A percentile compares a stretch with the other conserved stretches of the same genome.
Evolutionary conservation across 169 alveolate genomes (phyloP).

Genomic region (Fabrea salina): DNA sequence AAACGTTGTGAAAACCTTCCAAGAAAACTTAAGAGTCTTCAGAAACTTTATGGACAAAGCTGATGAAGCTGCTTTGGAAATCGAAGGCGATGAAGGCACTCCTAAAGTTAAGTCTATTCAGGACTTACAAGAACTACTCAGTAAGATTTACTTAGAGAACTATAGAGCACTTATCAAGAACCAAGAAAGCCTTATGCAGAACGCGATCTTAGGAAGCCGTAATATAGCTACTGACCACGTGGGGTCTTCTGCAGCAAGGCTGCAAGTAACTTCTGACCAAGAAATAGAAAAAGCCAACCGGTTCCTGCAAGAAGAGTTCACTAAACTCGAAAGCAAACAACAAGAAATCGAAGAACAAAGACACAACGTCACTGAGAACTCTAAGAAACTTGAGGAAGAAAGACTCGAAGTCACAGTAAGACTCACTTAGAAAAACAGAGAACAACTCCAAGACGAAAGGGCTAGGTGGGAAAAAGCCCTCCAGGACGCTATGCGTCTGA

Average conservation of each 20-base stretch:
- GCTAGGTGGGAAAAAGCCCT: slow-evolving; percentile 32
- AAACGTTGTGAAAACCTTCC: slow-evolving; percentile 24
- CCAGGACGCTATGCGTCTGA: slow-evolving; percentile 11
- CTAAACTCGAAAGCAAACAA: slow-evolving; percentile 12
- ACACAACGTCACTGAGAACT: neutral
- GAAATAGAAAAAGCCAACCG: slow-evolving; percentile 23
- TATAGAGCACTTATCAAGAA: slow-evolving; percentile 21
- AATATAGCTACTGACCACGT: slow-evolving; percentile 8
- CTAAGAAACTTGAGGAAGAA: slow-evolving; percentile 25
- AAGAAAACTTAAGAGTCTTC: slow-evolving; percentile 30
- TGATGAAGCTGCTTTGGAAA: slow-evolving; percentile 10
- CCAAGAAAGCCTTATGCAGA: slow-evolving; percentile 24
- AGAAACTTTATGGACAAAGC: slow-evolving; percentile 17
- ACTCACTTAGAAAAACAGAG: slow-evolving; percentile 17
- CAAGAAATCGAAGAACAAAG: slow-evolving; percentile 32
- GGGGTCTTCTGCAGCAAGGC: slow-evolving; percentile 20
- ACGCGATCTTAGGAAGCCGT: slow-evolving; percentile 21
- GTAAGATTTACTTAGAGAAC: slow-evolving; percentile 3
- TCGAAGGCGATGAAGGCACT: slow-evolving; percentile 27
- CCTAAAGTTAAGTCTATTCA: slow-evolving; percentile 8
- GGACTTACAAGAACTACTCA: slow-evolving; percentile 23
- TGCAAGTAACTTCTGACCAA: neutral
- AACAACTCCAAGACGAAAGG: slow-evolving; percentile 19
- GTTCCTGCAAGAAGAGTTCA: slow-evolving; percentile 25
- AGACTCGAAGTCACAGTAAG: neutral